A percentile compares a stretch with the other conserved stretches of the same genome.
Evolutionary conservation across 2,329 filamentous ascomycete species (phyloP).

Genomic region (Pseudogymnoascus sp.): DNA sequence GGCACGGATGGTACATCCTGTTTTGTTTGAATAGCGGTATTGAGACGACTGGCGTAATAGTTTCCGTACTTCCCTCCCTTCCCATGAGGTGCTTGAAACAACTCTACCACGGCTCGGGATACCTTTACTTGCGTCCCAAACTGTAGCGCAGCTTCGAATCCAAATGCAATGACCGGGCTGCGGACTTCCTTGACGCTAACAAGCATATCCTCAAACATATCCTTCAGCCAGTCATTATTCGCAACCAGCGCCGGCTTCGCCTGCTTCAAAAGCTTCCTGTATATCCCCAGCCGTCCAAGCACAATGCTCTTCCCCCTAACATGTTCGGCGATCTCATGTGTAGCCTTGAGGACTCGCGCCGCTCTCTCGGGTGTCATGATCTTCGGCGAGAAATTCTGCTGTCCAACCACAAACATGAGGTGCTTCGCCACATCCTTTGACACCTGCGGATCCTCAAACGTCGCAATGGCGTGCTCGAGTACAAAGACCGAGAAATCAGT

Average conservation of each 20-base stretch:
- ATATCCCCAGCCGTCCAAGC: conserved; percentile 68
- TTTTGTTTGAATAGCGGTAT: conserved; percentile 56
- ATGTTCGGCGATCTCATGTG: conserved; percentile 65
- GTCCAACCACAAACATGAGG: conserved; percentile 70
- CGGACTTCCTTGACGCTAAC: conserved; percentile 71
- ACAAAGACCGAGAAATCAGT: conserved; percentile 74
- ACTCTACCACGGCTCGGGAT: conserved; percentile 55
- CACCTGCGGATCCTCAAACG: conserved; percentile 56
- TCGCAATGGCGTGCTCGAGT: conserved; percentile 69
- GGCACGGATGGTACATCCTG: conserved; percentile 61
- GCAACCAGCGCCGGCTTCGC: conserved; percentile 60
- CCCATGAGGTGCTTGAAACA: conserved; percentile 50
- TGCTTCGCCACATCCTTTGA: conserved; percentile 73
- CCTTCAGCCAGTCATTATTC: conserved; percentile 70
- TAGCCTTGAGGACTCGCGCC: conserved; percentile 57
- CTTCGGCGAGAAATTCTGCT: conserved; percentile 68
- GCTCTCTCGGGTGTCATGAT: conserved; percentile 66
- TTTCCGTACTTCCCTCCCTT: conserved; percentile 52
- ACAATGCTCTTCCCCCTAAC: conserved; percentile 74
- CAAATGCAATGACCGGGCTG: conserved; percentile 63
- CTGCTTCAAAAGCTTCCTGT: conserved; percentile 67
- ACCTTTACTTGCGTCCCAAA: conserved; percentile 62
- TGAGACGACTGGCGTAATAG: conserved; percentile 58
- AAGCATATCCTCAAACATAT: conserved; percentile 74
- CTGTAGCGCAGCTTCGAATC: conserved; percentile 58